Conservation (phyloP, 2,329 filamentous ascomycete genomes). For the Calonectria leucothoes region DNA sequence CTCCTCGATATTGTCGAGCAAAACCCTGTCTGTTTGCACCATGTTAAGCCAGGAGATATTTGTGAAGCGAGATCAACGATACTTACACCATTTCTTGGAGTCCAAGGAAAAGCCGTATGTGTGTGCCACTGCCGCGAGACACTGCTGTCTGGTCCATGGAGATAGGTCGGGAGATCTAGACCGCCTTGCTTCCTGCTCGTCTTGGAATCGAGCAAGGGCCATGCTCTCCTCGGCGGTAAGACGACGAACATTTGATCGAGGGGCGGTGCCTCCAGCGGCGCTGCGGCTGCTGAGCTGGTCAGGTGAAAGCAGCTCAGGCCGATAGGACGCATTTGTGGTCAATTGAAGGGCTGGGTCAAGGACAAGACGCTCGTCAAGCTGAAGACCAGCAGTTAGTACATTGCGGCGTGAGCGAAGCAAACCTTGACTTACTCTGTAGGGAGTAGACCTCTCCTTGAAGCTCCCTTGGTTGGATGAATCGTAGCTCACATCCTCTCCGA, state of each 20-base stretch:
- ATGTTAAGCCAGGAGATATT: background rate
- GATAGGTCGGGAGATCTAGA: background rate
- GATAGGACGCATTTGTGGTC: background rate
- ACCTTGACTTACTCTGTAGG: background rate
- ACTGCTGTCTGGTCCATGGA: slow-evolving; percentile 19
- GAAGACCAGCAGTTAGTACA: background rate
- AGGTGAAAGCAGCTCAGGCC: background rate
- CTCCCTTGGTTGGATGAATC: background rate
- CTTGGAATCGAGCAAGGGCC: background rate
- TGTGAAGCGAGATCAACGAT: background rate
- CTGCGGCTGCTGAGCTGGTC: background rate
- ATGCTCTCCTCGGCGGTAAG: background rate
- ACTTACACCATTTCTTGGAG: slow-evolving; percentile 28
- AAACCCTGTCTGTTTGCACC: background rate
- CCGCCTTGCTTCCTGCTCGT: background rate
- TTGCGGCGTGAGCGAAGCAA: background rate
- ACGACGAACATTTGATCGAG: background rate
- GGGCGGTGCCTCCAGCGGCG: background rate
- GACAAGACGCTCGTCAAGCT: slow-evolving; percentile 1
- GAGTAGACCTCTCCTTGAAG: background rate
- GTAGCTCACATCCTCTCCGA: background rate
- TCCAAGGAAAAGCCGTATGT: slow-evolving; percentile 15
- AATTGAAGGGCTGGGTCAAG: background rate
- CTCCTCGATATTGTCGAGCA: background rate
- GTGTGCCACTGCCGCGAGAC: slow-evolving; percentile 9